Percentiles rank a stretch among this genome's conserved stretches.
These are phyloP conservation scores for Ganoderma lucidum DNA, from an alignment of 1,284 basidiomycete species.

Conservation along the genomic window DNA sequence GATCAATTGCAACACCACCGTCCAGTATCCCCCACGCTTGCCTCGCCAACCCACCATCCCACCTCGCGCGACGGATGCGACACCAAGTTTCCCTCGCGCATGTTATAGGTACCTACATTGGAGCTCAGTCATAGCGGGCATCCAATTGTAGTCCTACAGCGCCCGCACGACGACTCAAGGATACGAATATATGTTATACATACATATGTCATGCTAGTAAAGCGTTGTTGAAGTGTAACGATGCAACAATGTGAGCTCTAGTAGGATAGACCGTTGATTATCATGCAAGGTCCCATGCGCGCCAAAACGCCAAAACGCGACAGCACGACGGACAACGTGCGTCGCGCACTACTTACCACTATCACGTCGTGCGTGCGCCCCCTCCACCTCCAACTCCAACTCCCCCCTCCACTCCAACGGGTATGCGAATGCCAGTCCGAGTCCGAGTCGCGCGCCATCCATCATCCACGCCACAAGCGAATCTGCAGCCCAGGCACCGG, in stretches of 20 bases:
- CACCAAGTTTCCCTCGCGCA: constrained; percentile 17
- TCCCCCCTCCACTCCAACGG: neutral
- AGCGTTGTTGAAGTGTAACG: constrained; percentile 20
- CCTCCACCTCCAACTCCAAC: neutral
- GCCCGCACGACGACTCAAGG: constrained; percentile 13
- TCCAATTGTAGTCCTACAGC: constrained; percentile 20
- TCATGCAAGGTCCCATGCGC: neutral
- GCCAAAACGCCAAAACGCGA: neutral
- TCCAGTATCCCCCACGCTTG: neutral
- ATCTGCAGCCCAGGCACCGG: constrained; percentile 12
- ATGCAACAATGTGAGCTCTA: constrained; percentile 29
- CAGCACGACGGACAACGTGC: neutral
- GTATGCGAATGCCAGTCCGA: neutral
- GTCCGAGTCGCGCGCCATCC: neutral
- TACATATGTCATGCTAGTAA: constrained; percentile 29
- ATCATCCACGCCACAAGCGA: constrained; percentile 5
- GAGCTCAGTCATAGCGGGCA: constrained; percentile 22
- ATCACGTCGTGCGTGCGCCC: neutral
- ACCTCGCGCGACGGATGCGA: constrained; percentile 11
- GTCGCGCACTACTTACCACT: neutral
- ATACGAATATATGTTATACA: constrained; percentile 24
- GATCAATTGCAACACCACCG: neutral
- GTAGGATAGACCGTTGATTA: constrained; percentile 23
- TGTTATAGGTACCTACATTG: neutral
- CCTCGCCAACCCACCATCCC: too few species aligned